These are phyloP conservation scores for Alisma plantagoaquatica DNA, from an alignment of 106 monocot genomes.

Conservation along the genomic window DNA sequence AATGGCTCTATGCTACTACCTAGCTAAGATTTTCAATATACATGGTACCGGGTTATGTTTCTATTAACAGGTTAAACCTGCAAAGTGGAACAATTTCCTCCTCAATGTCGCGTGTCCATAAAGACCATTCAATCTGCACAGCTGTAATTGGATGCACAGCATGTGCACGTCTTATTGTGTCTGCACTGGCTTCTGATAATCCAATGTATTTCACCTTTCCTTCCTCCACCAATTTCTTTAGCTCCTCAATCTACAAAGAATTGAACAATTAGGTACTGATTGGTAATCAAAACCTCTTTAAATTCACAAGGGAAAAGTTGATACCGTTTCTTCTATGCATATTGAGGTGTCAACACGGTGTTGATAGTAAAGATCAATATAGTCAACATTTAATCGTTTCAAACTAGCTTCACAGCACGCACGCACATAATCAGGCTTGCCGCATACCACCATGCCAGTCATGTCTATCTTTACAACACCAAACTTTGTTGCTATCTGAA, in stretches of 20 bases:
- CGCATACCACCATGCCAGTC: conserved; percentile 3
- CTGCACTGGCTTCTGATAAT: conserved; percentile 69
- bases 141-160: conserved; percentile 74
- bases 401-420: conserved; percentile 68
- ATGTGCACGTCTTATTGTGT: conserved; percentile 76
- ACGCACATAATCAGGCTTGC: conserved; percentile 25
- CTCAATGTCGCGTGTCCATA: conserved; percentile 81
- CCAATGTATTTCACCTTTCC: conserved; percentile 79
- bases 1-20: too few relatives aligned
- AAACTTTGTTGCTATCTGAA: conserved; percentile 28
- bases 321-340: conserved; percentile 82
- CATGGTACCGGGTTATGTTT: too few relatives aligned
- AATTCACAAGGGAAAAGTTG: background rate
- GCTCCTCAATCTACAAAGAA: conserved; percentile 31
- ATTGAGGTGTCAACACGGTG: conserved; percentile 60
- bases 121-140: conserved; percentile 82
- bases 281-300: background rate
- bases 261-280: too few relatives aligned
- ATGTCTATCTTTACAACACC: conserved; percentile 13
- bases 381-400: conserved; percentile 66
- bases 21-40: too few relatives aligned
- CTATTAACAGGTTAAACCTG: conserved; percentile 24
- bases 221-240: conserved; percentile 51
- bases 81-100: conserved; percentile 53
- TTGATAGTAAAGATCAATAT: conserved; percentile 83